Percentiles rank a stretch among this genome's conserved stretches.
These are phyloP conservation scores for Styphnolobium japonicum DNA, from an alignment of 306 rosid genomes.

Conservation along the genomic window DNA sequence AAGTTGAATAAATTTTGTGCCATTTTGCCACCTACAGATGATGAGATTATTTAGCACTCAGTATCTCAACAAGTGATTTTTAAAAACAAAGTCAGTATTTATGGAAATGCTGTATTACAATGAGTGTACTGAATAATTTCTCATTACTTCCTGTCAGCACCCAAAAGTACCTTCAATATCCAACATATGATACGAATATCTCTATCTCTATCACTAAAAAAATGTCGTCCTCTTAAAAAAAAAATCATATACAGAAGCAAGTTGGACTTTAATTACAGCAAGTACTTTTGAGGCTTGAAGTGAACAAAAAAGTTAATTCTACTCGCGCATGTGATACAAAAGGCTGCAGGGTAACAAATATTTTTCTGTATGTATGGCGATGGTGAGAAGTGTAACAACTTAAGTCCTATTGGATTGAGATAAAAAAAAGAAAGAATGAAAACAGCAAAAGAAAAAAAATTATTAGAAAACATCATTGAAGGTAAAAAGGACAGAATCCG, in stretches of 20 bases:
- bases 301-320: neutral
- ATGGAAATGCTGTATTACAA: no score
- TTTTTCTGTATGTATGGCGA: neutral
- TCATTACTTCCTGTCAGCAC: neutral
- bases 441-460: neutral
- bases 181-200: neutral
- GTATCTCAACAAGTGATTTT: no score
- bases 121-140: no score
- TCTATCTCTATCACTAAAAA: neutral
- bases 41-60: no score
- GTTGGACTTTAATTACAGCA: neutral
- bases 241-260: neutral
- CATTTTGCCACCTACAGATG: no score
- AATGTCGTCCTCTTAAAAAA: neutral
- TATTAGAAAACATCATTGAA: neutral
- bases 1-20: no score
- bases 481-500: neutral
- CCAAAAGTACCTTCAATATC: no score
- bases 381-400: neutral
- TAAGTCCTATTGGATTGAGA: constrained; percentile 1
- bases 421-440: constrained; percentile 17
- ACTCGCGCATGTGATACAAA: constrained; percentile 1
- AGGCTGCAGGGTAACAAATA: constrained; percentile 17
- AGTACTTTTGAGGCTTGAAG: neutral
- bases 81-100: no score